phyloP scores from a whole-genome alignment of 2,329 filamentous ascomycete species.

The Sporothrix pseudoabietina region DNA sequence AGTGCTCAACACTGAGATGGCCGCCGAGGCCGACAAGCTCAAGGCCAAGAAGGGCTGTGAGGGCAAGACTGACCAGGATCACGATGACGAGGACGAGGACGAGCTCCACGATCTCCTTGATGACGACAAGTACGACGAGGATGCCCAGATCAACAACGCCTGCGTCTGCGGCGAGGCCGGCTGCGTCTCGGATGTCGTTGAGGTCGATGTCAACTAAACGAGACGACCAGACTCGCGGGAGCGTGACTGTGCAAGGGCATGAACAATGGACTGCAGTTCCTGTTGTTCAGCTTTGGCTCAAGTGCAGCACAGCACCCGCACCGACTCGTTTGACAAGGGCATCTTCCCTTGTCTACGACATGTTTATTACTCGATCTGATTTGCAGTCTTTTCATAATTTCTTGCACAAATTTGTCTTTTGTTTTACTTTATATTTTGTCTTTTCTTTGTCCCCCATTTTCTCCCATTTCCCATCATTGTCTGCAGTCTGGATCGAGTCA shows the following conservation, averaged over 20 bases:
- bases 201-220: not conserved
- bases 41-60: too few relatives aligned
- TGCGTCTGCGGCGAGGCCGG: not conserved
- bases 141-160: not conserved
- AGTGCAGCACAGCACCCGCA: not conserved
- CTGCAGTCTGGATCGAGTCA: not conserved
- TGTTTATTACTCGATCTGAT: not conserved
- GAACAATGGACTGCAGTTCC: not conserved
- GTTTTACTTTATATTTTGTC: not conserved
- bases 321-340: not conserved
- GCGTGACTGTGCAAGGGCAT: not conserved
- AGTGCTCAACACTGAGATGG: not conserved
- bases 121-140: not conserved
- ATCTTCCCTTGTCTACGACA: not conserved
- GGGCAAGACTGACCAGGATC: not conserved
- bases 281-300: not conserved
- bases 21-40: not conserved
- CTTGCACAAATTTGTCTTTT: not conserved
- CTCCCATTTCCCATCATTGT: not conserved
- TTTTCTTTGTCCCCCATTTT: not conserved
- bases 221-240: not conserved
- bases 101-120: not conserved
- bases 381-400: not conserved
- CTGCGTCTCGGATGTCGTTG: not conserved
- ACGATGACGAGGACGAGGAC: not conserved